Percentiles rank a stretch among this genome's conserved stretches.
phyloP scores from a whole-genome alignment of 805 yeast species.

The Blastobotrys chiropterorum region DNA sequence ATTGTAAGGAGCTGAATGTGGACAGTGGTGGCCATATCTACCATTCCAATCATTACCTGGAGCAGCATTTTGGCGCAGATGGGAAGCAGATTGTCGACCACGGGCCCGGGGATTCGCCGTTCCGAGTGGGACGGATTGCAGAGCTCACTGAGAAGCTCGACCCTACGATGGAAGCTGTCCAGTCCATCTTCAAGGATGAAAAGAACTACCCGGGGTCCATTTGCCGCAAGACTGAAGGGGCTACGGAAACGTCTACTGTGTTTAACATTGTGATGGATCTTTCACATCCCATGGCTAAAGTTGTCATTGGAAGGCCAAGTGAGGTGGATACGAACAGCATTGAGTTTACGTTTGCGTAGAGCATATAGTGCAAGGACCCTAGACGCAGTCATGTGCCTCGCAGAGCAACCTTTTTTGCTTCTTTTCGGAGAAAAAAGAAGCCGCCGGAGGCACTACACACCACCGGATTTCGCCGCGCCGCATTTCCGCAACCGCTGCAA shows the following conservation, averaged over 20 bases:
- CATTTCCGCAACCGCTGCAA: too few species aligned
- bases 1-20: constrained; percentile 6
- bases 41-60: constrained; percentile 18
- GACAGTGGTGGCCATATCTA: constrained; percentile 11
- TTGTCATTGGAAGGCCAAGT: constrained; percentile 23
- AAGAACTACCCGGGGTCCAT: constrained; percentile 24
- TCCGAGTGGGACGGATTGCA: constrained; percentile 13
- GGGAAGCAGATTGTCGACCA: constrained; percentile 7
- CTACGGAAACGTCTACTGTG: constrained; percentile 16
- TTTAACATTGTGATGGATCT: constrained; percentile 27
- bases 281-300: constrained; percentile 15
- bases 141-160: constrained; percentile 10
- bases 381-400: too few species aligned
- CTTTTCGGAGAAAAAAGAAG: too few species aligned
- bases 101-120: constrained; percentile 11
- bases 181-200: constrained; percentile 18
- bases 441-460: too few species aligned
- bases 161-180: constrained; percentile 9
- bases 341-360: constrained; percentile 3
- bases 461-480: too few species aligned
- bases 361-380: too few species aligned
- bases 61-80: constrained; percentile 10
- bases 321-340: constrained; percentile 1
- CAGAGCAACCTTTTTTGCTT: too few species aligned
- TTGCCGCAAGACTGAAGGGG: constrained; percentile 19